These are phyloP conservation scores for Colletotrichum horii DNA, from an alignment of 2,329 filamentous ascomycete species.

Conservation along the genomic window DNA sequence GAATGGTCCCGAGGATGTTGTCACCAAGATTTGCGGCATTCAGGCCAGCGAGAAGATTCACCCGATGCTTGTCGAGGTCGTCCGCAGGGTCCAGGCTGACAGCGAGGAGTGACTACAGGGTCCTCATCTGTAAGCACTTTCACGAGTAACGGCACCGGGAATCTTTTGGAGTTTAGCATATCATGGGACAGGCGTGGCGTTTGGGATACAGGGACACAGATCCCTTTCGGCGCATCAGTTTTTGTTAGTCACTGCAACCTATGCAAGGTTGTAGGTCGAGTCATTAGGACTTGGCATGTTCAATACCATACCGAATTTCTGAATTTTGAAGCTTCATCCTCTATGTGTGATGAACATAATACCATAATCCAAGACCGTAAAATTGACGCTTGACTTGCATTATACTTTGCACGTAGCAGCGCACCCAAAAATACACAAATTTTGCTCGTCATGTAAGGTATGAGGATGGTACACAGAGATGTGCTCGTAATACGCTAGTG, in stretches of 20 bases:
- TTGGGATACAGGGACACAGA: neutral
- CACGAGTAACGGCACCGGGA: neutral
- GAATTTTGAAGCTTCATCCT: neutral
- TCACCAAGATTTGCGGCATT: conserved; percentile 82
- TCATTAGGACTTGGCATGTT: neutral
- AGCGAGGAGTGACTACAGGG: conserved; percentile 47
- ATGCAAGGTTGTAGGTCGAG: neutral
- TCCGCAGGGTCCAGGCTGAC: conserved; percentile 82
- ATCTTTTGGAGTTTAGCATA: conserved; percentile 14
- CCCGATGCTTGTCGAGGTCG: conserved; percentile 74
- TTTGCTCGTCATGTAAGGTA: too few species aligned
- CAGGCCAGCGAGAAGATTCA: conserved; percentile 79
- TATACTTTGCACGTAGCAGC: too few species aligned
- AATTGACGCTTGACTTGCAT: too few species aligned
- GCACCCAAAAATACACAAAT: too few species aligned
- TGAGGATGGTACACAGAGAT: too few species aligned
- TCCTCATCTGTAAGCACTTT: conserved; percentile 3
- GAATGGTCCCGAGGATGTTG: conserved; percentile 74
- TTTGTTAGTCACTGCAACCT: neutral
- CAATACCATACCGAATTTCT: neutral
- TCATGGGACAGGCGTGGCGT: conserved; percentile 8
- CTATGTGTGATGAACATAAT: too few species aligned
- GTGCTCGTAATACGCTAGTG: too few species aligned
- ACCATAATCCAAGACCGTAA: too few species aligned
- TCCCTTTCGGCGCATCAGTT: neutral